Conservation (phyloP, 768 basidiomycete genomes). For the Suillus subalutaceus region DNA sequence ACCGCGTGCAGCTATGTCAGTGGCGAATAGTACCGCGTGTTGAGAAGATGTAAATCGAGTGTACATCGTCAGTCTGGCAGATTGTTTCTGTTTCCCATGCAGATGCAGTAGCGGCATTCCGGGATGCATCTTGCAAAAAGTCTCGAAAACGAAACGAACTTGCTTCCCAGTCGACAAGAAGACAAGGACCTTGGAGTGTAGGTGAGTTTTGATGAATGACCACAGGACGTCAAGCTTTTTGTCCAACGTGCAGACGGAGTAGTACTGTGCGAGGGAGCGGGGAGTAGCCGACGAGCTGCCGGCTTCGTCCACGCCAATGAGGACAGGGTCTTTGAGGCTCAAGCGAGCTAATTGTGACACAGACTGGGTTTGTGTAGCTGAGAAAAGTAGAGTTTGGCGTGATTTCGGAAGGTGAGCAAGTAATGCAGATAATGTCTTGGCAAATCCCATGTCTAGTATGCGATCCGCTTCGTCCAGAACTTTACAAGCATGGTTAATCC, state of each 20-base stretch:
- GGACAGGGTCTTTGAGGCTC: conserved; percentile 80
- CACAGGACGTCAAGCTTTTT: conserved; percentile 90
- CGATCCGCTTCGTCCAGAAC: conserved; percentile 98
- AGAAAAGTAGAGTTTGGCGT: conserved; percentile 95
- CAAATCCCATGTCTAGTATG: conserved; percentile 95
- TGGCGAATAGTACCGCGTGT: conserved; percentile 89
- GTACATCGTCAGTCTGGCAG: conserved; percentile 83
- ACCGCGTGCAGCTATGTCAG: conserved; percentile 96
- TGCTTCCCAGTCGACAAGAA: conserved; percentile 97
- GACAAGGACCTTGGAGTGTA: conserved; percentile 89
- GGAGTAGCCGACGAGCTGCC: conserved; percentile 60
- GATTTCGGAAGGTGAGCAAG: conserved; percentile 87
- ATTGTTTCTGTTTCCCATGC: conserved; percentile 97
- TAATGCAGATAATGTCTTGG: conserved; percentile 82
- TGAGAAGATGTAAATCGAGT: conserved; percentile 79
- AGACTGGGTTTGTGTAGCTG: conserved; percentile 92
- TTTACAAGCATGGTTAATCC: conserved; percentile 30
- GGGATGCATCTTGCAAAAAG: conserved; percentile 94
- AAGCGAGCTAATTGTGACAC: conserved; percentile 90
- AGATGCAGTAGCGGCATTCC: conserved; percentile 91
- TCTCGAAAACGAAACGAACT: conserved; percentile 95
- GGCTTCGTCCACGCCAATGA: conserved; percentile 65
- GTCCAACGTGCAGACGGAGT: conserved; percentile 80
- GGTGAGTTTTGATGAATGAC: conserved; percentile 93
- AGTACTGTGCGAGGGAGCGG: conserved; percentile 83